A percentile compares a stretch with the other conserved stretches of the same genome.
These are phyloP conservation scores for Fusarium sp. DNA, from an alignment of 2,329 filamentous ascomycete species.

Conservation along the genomic window DNA sequence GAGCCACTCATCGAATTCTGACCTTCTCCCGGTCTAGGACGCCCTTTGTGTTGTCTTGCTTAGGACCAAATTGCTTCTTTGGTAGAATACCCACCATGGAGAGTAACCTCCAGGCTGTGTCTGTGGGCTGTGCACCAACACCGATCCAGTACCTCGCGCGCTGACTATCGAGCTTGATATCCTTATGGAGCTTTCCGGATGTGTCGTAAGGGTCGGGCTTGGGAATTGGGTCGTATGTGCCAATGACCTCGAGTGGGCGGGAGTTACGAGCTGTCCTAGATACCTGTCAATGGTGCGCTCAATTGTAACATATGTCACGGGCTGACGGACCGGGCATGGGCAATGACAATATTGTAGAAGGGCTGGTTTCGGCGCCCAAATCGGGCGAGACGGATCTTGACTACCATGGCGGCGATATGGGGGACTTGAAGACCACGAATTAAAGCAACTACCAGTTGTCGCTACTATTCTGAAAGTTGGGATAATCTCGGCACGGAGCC, in stretches of 20 bases:
- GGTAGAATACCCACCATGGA: conserved; percentile 70
- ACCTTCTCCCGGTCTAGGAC: conserved; percentile 41
- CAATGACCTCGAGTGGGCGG: conserved; percentile 92
- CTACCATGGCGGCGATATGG: conserved; percentile 71
- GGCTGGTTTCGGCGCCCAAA: conserved; percentile 90
- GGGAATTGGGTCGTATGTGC: conserved; percentile 75
- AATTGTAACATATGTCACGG: background rate
- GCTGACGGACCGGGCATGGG: conserved; percentile 80
- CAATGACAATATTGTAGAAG: conserved; percentile 97
- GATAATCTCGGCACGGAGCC: conserved; percentile 44
- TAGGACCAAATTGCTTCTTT: conserved; percentile 49
- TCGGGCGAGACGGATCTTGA: conserved; percentile 91
- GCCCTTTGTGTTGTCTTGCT: conserved; percentile 36
- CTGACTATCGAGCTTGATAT: conserved; percentile 83
- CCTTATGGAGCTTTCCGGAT: conserved; percentile 81
- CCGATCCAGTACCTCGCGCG: conserved; percentile 95
- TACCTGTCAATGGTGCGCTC: background rate
- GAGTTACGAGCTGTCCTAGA: conserved; percentile 82
- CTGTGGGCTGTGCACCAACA: conserved; percentile 92
- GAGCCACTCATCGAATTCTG: conserved; percentile 40
- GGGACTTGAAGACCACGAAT: conserved; percentile 26
- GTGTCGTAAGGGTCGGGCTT: conserved; percentile 66
- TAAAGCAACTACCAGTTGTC: background rate
- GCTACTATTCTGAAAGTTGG: conserved; percentile 26
- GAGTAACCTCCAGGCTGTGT: conserved; percentile 86